Base-by-base conservation (phyloP, 2,329 filamentous ascomycete genomes). In the Ambrosiella cleistominuta region DNA sequence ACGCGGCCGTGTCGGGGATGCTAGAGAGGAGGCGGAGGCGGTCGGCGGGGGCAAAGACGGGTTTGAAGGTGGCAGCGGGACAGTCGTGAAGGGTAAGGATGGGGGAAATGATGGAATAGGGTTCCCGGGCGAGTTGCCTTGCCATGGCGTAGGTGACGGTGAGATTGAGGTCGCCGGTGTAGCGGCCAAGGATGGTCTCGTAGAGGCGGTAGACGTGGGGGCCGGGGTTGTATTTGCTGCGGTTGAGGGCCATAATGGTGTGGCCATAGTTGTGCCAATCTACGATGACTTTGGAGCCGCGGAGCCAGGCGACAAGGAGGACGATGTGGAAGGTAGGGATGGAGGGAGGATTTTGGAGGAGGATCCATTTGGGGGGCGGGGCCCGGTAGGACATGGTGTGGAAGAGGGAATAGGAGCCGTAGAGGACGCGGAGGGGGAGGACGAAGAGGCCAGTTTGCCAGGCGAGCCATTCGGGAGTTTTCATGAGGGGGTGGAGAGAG, bases 191-290 rank as follows among this genome's bases (percentile, higher is more conserved):
- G 12, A 76, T 68, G 42, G 74, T 78, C 70, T 98, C 93, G 66
- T 96, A 96, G 66, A 76, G 75, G 62, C 81, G 82, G 27, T 91
- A 86, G 7, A 94, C 67, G 36, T 71, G 75, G 7, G 96, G 88
- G n/a, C 96, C 77, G 0, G 84, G 85, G 66, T 94, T 87, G 5
- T 67, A 69, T 1, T 71, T 62, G 45, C 79, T 75, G 27, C 74
- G 71, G 54, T 77, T 80, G 53, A 78, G 75, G 4, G 78, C 86
- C 2, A 98, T 80, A 64, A 98, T 95, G 7, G 88, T 91, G 76
- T 91, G 95, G 64, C 91, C 93, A 70, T 96, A 97, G 70, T 98
- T 98, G 74, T 98, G 93, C 93, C 93, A 98, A 73, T 98, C 93
- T 58, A 97, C 86, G 61, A 97, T 76, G 3, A 98, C 77, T 59